Percentiles rank a stretch among this genome's conserved stretches.
Evolutionary conservation across 2,329 filamentous ascomycete species (phyloP).

Genomic region (Emergomyces orientalis): DNA sequence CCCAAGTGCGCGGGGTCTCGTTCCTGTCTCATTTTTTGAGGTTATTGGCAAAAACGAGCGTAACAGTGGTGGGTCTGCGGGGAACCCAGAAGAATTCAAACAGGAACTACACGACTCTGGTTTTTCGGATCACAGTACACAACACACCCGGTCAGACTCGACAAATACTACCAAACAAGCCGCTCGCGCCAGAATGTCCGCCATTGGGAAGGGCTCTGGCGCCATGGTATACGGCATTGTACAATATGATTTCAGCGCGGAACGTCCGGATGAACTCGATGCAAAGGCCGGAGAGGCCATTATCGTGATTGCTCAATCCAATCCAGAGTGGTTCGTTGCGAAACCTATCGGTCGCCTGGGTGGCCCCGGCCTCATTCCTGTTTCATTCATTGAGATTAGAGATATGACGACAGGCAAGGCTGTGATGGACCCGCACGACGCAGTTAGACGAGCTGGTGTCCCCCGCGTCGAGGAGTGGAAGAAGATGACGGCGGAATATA

Average conservation of each 20-base stretch:
- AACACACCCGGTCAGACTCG: slow-evolving; percentile 29
- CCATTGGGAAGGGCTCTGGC: slow-evolving; percentile 49
- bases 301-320: slow-evolving; percentile 96
- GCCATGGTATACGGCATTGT: slow-evolving; percentile 96
- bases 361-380: slow-evolving; percentile 87
- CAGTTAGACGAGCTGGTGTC: slow-evolving; percentile 79
- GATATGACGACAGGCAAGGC: slow-evolving; percentile 84
- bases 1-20: slow-evolving; percentile 73
- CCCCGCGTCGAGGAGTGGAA: slow-evolving; percentile 98
- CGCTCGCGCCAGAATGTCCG: slow-evolving; percentile 35
- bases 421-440: slow-evolving; percentile 71
- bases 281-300: slow-evolving; percentile 93
- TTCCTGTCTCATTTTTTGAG: slow-evolving; percentile 91
- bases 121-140: slow-evolving; percentile 56
- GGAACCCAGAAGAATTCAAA: slow-evolving; percentile 40
- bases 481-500: slow-evolving; percentile 98
- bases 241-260: slow-evolving; percentile 92
- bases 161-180: slow-evolving; percentile 26
- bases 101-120: slow-evolving; percentile 79
- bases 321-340: slow-evolving; percentile 97
- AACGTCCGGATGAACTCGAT: slow-evolving; percentile 90
- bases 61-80: slow-evolving; percentile 66
- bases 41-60: slow-evolving; percentile 83
- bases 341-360: slow-evolving; percentile 98
- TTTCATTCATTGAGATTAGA: slow-evolving; percentile 91